These are phyloP conservation scores for Picocystis sp. DNA, from an alignment of 163 green algal species.

Conservation along the genomic window DNA sequence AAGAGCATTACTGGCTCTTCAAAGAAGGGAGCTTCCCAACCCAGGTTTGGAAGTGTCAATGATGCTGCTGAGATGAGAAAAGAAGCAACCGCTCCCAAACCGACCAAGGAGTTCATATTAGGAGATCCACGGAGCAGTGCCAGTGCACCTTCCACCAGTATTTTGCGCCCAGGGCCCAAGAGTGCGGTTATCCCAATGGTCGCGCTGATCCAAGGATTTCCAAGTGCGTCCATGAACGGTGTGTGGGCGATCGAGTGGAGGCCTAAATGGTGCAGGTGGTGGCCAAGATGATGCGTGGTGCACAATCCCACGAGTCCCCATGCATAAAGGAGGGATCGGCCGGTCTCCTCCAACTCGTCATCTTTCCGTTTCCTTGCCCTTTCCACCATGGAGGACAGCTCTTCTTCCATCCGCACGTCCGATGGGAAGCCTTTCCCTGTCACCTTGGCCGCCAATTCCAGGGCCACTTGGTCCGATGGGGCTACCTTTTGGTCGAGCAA, in stretches of 20 bases:
- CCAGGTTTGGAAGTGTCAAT: conserved; percentile 13
- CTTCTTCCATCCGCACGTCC: conserved; percentile 15
- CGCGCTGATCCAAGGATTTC: conserved; percentile 37
- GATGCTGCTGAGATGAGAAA: conserved; percentile 49
- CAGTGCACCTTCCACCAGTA: conserved; percentile 14
- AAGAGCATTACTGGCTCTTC: conserved; percentile 95
- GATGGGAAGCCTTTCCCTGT: conserved; percentile 42
- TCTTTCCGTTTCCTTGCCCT: background rate
- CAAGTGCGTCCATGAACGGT: conserved; percentile 36
- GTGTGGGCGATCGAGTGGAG: conserved; percentile 32
- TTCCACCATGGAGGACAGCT: conserved; percentile 13
- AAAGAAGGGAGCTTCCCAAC: conserved; percentile 27
- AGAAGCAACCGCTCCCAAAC: conserved; percentile 57
- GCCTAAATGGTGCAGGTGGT: conserved; percentile 64
- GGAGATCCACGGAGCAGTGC: conserved; percentile 41
- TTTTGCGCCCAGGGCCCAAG: conserved; percentile 48
- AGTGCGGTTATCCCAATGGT: conserved; percentile 52
- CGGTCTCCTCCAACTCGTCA: conserved; percentile 14
- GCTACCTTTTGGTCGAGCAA: conserved; percentile 3
- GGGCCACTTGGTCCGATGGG: conserved; percentile 2
- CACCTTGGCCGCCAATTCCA: conserved; percentile 17
- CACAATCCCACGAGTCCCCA: conserved; percentile 61
- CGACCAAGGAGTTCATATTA: conserved; percentile 94
- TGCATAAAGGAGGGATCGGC: conserved; percentile 36
- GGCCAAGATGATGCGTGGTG: conserved; percentile 66